Conservation (phyloP, 495 filamentous ascomycete genomes). For the Aspergillus coremiiformis region DNA sequence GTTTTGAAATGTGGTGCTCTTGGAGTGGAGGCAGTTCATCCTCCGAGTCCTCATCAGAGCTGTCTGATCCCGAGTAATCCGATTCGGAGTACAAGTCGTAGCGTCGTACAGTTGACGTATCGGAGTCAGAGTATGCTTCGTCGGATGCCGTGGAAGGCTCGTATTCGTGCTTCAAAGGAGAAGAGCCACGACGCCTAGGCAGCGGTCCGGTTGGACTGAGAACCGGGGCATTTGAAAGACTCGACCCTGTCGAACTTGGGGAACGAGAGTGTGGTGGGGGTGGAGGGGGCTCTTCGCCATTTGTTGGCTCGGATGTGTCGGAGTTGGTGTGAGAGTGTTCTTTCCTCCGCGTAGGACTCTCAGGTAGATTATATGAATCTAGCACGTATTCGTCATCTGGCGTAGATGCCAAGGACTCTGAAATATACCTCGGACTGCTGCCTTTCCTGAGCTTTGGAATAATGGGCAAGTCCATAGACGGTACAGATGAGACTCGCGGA, state of each 20-base stretch:
- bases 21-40: slow-evolving; percentile 35
- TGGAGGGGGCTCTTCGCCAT: slow-evolving; percentile 40
- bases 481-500: slow-evolving; percentile 50
- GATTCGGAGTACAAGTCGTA: slow-evolving; percentile 42
- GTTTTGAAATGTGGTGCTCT: slow-evolving; percentile 12
- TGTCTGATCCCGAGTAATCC: slow-evolving; percentile 35
- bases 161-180: slow-evolving; percentile 96
- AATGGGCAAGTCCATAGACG: slow-evolving; percentile 47
- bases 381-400: slow-evolving; percentile 23
- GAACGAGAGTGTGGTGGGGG: slow-evolving; percentile 47
- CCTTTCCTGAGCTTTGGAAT: slow-evolving; percentile 48
- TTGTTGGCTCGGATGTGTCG: slow-evolving; percentile 18
- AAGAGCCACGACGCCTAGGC: slow-evolving; percentile 69
- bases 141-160: slow-evolving; percentile 78
- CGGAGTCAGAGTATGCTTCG: slow-evolving; percentile 45
- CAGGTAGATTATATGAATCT: slow-evolving; percentile 18
- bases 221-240: slow-evolving; percentile 44
- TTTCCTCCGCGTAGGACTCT: slow-evolving; percentile 31
- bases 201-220: slow-evolving; percentile 34
- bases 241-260: slow-evolving; percentile 40
- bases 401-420: slow-evolving; percentile 10
- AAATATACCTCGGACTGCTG: slow-evolving; percentile 33
- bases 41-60: slow-evolving; percentile 51
- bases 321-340: slow-evolving; percentile 27
- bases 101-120: slow-evolving; percentile 44